Conservation (phyloP, 768 basidiomycete genomes). For the Panaeolus papilionaceus region DNA sequence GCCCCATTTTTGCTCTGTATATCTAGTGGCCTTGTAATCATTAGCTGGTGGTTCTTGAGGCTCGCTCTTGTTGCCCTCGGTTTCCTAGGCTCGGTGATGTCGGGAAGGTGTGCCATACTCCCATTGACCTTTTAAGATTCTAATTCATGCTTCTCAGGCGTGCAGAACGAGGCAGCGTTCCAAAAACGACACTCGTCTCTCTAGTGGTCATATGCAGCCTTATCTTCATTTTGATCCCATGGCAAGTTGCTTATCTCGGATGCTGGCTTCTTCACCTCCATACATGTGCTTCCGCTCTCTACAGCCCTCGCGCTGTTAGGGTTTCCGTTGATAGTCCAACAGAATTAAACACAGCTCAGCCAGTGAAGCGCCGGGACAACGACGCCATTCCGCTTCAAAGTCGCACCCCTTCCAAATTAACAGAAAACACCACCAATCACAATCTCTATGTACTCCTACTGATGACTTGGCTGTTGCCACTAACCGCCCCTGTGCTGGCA, state of each 20-base stretch:
- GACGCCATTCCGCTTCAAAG: conserved; percentile 19
- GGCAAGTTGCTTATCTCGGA: conserved; percentile 90
- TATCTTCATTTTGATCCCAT: conserved; percentile 83
- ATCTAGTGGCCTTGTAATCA: conserved; percentile 67
- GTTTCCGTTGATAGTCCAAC: conserved; percentile 19
- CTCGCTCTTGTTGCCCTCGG: conserved; percentile 55
- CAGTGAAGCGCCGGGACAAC: conserved; percentile 13
- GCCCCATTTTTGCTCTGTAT: conserved; percentile 64
- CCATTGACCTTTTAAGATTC: background rate
- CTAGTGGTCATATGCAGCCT: conserved; percentile 64
- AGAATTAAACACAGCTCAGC: conserved; percentile 20
- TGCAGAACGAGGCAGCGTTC: conserved; percentile 44
- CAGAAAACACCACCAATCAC: conserved; percentile 49
- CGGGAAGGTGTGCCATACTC: conserved; percentile 41
- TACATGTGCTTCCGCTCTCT: conserved; percentile 56
- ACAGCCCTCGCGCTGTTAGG: conserved; percentile 18
- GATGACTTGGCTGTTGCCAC: conserved; percentile 83
- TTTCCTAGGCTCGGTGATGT: conserved; percentile 36
- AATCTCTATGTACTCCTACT: conserved; percentile 71
- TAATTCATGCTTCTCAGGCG: conserved; percentile 29
- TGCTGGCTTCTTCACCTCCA: conserved; percentile 81
- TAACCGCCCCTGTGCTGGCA: conserved; percentile 76
- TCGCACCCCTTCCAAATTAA: conserved; percentile 19
- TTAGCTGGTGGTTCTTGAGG: conserved; percentile 62
- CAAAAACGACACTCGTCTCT: conserved; percentile 59